Base-by-base conservation (phyloP, 2,329 filamentous ascomycete genomes). In the Aspergillus clavatus region DNA sequence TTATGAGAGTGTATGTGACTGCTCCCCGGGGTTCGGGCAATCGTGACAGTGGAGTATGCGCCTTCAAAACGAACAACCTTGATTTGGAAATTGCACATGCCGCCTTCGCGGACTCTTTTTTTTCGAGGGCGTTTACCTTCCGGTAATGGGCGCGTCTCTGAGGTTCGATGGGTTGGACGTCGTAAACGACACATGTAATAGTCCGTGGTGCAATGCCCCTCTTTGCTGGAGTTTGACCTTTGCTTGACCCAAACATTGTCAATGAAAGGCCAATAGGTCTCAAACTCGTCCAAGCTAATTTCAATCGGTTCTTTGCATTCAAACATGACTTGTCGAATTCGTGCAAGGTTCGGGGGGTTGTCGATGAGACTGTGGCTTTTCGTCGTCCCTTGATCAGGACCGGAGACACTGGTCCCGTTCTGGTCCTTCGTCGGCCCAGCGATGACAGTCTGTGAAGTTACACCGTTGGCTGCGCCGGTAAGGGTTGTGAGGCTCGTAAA, bases 161-260 rank as follows among this genome's bases (percentile, higher is more conserved):
- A 65, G 11, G 66, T 60, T 40, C 69, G 68, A 42, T 63, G 60
- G 10, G 62, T 69, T 27, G 63, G 60, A 31, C 67, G 63, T 44
- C 71, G 67, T 42, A 74, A 51, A 38, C 72, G 66, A 52, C 72
- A 75, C 60, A 70, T 71, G 46, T 74, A 75, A 50, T 73, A 73
- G 38, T 74, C 72, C 3, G 71, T 71, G 3, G 61, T 69, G 42
- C 63, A 66, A 36, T 66, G 65, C 3, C 69, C 69, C 48, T 66
- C 67, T 51, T 68, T 68, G 52, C 65, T 70, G 6, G 67, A 57
- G 46, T 69, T 67, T 12, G 62, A 65, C 47, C 71, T 65, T 50
- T 73, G 69, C 42, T 72, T 72, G 8, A 73, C 70, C 72, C 72
- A 75, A n/a, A 74, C 68, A 51, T 75, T 75, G 52, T 75, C 72